These are phyloP conservation scores for Piper longum DNA, from an alignment of 164 flowering plant genomes.

Conservation along the genomic window DNA sequence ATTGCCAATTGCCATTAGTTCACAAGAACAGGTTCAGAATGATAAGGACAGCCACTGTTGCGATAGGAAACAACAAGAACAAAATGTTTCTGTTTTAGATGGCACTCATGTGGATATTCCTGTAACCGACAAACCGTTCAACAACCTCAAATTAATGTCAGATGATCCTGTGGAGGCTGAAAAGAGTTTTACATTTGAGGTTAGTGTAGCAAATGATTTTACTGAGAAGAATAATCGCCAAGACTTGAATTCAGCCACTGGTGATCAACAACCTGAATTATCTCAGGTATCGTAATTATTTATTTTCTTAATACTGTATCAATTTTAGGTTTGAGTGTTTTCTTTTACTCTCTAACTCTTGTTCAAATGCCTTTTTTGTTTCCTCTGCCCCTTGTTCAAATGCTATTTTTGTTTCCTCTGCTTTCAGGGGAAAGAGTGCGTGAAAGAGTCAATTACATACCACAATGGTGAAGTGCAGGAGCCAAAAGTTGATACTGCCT, in stretches of 20 bases:
- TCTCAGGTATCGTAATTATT: conserved; percentile 20
- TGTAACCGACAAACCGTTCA: conserved; percentile 5
- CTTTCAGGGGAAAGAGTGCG: not conserved
- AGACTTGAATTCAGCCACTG: conserved; percentile 27
- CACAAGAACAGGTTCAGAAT: conserved; percentile 17
- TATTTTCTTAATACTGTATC: not conserved
- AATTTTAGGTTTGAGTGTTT: not conserved
- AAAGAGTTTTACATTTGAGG: conserved; percentile 43
- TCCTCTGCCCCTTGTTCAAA: not conserved
- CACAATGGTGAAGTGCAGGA: conserved; percentile 6
- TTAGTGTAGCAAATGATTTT: conserved; percentile 24
- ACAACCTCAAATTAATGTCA: conserved; percentile 11
- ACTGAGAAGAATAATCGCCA: conserved; percentile 23
- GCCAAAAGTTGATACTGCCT: conserved; percentile 9
- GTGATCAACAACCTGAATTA: conserved; percentile 13
- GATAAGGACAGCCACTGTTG: conserved; percentile 18
- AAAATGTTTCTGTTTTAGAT: conserved; percentile 1
- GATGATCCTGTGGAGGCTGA: conserved; percentile 26
- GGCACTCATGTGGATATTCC: not conserved
- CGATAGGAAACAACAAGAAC: not conserved
- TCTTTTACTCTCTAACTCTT: not conserved
- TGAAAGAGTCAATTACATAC: not conserved
- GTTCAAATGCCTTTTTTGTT: not conserved
- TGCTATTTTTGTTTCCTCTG: not conserved
- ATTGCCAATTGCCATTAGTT: conserved; percentile 33